Conservation (phyloP, 192 early-diverging fungal genomes). For the Obelidium mucronatum region DNA sequence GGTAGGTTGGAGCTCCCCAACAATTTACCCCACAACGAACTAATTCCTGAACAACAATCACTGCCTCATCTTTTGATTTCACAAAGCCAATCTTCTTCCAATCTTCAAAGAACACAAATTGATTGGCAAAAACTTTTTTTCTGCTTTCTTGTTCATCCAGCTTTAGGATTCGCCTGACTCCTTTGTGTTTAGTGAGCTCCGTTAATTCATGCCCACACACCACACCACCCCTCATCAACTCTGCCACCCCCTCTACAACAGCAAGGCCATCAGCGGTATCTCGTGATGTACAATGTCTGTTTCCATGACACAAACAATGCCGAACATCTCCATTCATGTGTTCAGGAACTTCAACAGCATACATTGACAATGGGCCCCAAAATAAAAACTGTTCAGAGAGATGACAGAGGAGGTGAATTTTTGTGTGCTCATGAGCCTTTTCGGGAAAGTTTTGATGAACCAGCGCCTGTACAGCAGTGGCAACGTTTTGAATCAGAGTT, state of each 20-base stretch:
- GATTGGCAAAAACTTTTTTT: not conserved
- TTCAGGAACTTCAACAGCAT: conserved; percentile 1
- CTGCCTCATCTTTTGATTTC: not conserved
- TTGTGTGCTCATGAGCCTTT: not conserved
- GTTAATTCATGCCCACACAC: not conserved
- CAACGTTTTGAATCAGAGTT: not conserved
- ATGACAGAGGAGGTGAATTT: conserved; percentile 7
- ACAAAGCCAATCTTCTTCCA: not conserved
- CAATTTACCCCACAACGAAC: not conserved
- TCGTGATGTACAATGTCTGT: not conserved
- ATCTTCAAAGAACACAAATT: conserved; percentile 1
- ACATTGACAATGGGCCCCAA: conserved; percentile 11
- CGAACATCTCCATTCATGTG: conserved; percentile 26
- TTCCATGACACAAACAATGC: not conserved
- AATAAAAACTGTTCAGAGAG: not conserved
- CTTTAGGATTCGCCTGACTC: not conserved
- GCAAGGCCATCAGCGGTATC: not conserved
- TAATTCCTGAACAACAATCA: not conserved
- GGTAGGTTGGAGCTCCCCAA: not conserved
- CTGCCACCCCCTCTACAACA: not conserved
- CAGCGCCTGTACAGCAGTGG: not conserved
- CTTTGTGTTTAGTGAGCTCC: not conserved
- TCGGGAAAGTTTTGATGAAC: not conserved
- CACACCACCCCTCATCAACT: not conserved
- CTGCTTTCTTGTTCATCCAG: not conserved